Evolutionary conservation across 2,329 filamentous ascomycete genomes (phyloP).

Genomic region (Calonectria ilicicola): DNA sequence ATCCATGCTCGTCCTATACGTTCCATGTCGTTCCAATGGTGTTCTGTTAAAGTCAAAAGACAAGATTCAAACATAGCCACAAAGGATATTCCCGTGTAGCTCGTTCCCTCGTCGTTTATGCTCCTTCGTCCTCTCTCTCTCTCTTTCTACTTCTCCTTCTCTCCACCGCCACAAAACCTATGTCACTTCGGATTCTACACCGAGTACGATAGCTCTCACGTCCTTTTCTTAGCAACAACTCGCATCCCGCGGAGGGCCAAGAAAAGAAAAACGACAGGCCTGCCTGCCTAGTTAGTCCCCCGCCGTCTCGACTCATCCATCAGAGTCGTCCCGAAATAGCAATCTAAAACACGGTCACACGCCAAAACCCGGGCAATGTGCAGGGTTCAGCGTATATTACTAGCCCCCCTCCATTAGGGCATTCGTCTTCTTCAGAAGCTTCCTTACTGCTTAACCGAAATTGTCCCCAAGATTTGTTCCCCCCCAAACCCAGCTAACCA

Average conservation of each 20-base stretch:
- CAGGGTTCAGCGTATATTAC: background rate
- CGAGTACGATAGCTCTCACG: too few species aligned
- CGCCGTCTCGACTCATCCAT: background rate
- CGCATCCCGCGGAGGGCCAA: too few species aligned
- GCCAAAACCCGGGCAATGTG: background rate
- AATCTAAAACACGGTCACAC: background rate
- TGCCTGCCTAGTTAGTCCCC: background rate
- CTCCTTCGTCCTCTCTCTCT: background rate
- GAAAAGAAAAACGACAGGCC: background rate
- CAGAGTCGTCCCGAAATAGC: background rate
- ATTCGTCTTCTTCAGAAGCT: background rate
- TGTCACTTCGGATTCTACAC: too few species aligned
- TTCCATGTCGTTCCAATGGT: too few species aligned
- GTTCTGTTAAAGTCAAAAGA: too few species aligned
- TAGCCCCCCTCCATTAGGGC: background rate
- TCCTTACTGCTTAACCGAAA: slow-evolving; percentile 7
- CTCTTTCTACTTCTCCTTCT: too few species aligned
- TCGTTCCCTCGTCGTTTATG: background rate
- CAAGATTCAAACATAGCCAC: too few species aligned
- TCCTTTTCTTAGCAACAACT: too few species aligned
- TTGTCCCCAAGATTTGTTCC: background rate
- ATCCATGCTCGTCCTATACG: too few species aligned
- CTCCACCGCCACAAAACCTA: too few species aligned
- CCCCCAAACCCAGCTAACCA: background rate
- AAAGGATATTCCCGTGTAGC: too few species aligned